These are phyloP conservation scores for Amaranthus palmeri DNA, from an alignment of 148 eudicot species.

Conservation along the genomic window DNA sequence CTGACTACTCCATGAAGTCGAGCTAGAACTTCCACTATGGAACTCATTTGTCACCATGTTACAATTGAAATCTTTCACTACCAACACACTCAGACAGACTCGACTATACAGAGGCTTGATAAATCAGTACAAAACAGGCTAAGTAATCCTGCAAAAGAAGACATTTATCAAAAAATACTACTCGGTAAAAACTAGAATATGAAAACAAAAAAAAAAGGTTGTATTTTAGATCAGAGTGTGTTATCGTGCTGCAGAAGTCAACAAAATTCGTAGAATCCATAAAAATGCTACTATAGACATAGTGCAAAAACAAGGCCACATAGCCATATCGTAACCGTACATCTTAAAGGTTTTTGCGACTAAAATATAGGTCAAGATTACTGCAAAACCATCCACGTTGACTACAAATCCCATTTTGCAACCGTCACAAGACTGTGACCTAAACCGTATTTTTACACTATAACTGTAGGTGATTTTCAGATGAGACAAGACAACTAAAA, in stretches of 20 bases:
- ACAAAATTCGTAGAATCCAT: not conserved
- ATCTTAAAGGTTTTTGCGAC: no score
- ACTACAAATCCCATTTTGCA: no score
- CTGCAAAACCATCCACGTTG: no score
- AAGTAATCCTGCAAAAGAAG: not conserved
- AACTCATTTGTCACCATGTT: conserved; percentile 46
- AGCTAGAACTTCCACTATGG: conserved; percentile 53
- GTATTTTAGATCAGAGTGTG: not conserved
- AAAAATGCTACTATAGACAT: no score
- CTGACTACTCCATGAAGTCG: conserved; percentile 64
- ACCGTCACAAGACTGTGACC: no score
- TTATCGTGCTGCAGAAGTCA: not conserved
- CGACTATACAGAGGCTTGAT: not conserved
- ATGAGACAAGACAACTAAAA: not conserved
- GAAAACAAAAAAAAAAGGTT: not conserved
- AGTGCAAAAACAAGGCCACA: no score
- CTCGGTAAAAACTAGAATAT: not conserved
- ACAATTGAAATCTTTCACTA: conserved; percentile 12
- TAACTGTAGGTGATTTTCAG: not conserved
- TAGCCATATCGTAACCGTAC: no score
- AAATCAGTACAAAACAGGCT: not conserved
- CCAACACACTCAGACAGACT: not conserved
- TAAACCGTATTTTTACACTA: no score
- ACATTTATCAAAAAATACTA: not conserved
- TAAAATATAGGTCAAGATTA: no score